Evolutionary conservation across 2,329 filamentous ascomycete species (phyloP).

Genomic region (Curvularia spicifera): DNA sequence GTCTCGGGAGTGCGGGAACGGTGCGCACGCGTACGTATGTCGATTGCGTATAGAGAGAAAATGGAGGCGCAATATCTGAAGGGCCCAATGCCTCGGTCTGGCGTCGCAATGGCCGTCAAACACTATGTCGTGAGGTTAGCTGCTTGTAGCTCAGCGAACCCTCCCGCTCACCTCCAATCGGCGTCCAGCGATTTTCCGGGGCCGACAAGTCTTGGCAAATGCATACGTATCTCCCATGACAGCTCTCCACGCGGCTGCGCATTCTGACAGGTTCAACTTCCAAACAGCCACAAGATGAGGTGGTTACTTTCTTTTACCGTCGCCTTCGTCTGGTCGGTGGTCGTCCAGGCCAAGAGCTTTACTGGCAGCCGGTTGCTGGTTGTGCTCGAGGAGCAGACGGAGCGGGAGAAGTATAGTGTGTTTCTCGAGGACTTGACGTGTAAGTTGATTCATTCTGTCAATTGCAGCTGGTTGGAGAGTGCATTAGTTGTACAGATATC

Average conservation of each 20-base stretch:
- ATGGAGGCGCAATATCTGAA: constrained; percentile 4
- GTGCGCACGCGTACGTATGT: constrained; percentile 12
- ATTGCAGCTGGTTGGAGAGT: not conserved
- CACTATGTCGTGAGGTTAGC: constrained; percentile 15
- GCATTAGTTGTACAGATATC: not conserved
- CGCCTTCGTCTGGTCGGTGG: constrained; percentile 68
- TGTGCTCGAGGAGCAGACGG: constrained; percentile 79
- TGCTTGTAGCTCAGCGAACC: constrained; percentile 11
- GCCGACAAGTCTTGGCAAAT: constrained; percentile 41
- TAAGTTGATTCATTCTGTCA: constrained; percentile 50
- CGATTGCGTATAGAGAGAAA: not conserved
- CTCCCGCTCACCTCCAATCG: constrained; percentile 23
- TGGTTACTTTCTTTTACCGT: constrained; percentile 71
- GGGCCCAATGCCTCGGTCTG: constrained; percentile 31
- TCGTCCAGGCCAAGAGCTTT: constrained; percentile 78
- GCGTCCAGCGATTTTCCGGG: constrained; percentile 34
- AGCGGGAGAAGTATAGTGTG: constrained; percentile 82
- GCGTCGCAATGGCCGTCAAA: constrained; percentile 18
- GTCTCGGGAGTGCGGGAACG: not conserved
- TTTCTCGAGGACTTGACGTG: constrained; percentile 77
- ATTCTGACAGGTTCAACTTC: constrained; percentile 29
- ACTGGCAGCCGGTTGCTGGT: constrained; percentile 82
- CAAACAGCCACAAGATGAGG: constrained; percentile 67
- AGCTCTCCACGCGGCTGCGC: constrained; percentile 12
- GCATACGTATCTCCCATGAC: constrained; percentile 48